phyloP scores from a whole-genome alignment of 202 grass and related monocot species.

The Elaeis oleifera region DNA sequence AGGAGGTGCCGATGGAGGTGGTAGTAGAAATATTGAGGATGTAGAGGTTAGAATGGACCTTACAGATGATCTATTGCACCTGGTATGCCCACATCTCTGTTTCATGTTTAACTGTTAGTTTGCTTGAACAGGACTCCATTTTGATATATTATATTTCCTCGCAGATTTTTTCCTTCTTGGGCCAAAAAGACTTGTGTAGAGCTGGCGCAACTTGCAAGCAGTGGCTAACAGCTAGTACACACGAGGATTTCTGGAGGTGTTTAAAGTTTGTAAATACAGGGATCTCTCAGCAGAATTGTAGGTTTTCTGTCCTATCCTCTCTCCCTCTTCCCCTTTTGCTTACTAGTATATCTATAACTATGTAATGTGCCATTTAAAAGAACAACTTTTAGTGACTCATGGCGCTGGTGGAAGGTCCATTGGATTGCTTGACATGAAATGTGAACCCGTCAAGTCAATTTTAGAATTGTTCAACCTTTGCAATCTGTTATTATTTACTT shows the following conservation, averaged over 20 bases:
- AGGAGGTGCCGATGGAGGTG: slow-evolving; percentile 21
- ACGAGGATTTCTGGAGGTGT: slow-evolving; percentile 86
- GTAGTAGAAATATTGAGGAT: slow-evolving; percentile 39
- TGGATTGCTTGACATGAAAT: no score
- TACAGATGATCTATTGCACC: slow-evolving; percentile 86
- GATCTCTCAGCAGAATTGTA: slow-evolving; percentile 85
- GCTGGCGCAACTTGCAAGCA: slow-evolving; percentile 85
- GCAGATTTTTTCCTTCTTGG: slow-evolving; percentile 95
- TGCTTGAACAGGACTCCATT: slow-evolving; percentile 1
- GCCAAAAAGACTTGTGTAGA: slow-evolving; percentile 85
- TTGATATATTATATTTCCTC: slow-evolving; percentile 27
- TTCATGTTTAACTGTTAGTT: background rate
- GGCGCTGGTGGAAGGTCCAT: no score
- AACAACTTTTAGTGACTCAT: no score
- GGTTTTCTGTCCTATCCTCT: slow-evolving; percentile 20
- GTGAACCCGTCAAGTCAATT: no score
- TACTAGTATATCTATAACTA: no score
- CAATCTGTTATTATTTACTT: no score
- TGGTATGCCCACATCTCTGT: slow-evolving; percentile 36
- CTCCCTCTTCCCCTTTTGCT: background rate
- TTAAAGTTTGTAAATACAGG: slow-evolving; percentile 66
- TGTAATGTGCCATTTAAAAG: no score
- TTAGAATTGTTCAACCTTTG: no score
- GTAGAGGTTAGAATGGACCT: slow-evolving; percentile 82
- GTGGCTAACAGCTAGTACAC: slow-evolving; percentile 61